Percentiles rank a stretch among this genome's conserved stretches.
Conservation (phyloP, 2,329 filamentous ascomycete genomes). For the Penicillium occitanis region DNA sequence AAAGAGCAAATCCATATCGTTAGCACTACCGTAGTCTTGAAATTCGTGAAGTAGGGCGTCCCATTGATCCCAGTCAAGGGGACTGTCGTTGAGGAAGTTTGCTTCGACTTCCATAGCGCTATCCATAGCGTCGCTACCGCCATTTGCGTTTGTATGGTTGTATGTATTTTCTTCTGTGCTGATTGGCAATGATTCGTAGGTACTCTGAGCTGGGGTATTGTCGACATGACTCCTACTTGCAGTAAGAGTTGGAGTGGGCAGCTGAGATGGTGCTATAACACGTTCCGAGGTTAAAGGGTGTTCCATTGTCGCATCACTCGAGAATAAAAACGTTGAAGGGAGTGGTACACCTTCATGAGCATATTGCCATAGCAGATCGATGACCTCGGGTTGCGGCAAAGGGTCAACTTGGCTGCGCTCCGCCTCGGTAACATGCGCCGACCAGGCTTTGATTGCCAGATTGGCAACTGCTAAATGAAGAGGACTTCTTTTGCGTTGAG, state of each 20-base stretch:
- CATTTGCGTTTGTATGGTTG: not conserved
- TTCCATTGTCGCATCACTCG: not conserved
- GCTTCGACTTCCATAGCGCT: not conserved
- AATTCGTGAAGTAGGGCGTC: conserved; percentile 33
- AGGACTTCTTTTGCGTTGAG: conserved; percentile 23
- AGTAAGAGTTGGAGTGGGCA: too few species aligned
- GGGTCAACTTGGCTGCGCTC: conserved; percentile 22
- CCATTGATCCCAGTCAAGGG: conserved; percentile 33
- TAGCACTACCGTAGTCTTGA: conserved; percentile 17
- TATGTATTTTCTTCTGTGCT: not conserved
- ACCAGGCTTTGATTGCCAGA: conserved; percentile 32
- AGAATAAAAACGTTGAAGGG: not conserved
- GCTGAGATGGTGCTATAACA: not conserved
- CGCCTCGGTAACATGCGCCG: conserved; percentile 28
- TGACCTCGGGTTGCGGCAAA: conserved; percentile 27
- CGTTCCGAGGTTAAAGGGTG: not conserved
- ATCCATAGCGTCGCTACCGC: not conserved
- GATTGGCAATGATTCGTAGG: not conserved
- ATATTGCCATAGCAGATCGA: conserved; percentile 22
- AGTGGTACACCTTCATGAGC: not conserved
- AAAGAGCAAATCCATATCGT: conserved; percentile 13
- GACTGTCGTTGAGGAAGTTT: conserved; percentile 24
- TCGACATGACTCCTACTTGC: not conserved
- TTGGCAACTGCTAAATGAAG: conserved; percentile 29
- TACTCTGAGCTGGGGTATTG: not conserved